phyloP scores from a whole-genome alignment of 305 asterid genomes.

The Fraxinus paxiana region DNA sequence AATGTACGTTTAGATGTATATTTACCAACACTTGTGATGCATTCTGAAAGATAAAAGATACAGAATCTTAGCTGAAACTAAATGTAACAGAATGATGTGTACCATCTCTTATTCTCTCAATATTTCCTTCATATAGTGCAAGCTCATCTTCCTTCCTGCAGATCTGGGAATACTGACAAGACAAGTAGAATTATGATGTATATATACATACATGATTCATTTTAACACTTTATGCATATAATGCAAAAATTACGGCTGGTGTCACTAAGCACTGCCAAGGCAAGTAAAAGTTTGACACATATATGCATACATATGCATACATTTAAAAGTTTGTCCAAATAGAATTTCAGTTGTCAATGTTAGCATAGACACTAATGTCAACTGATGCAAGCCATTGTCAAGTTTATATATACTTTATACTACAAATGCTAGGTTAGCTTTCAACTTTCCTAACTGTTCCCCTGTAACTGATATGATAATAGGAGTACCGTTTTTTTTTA shows the following conservation, averaged over 20 bases:
- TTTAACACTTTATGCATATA: not conserved
- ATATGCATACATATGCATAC: not conserved
- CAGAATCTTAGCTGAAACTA: not conserved
- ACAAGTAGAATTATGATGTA: constrained; percentile 11
- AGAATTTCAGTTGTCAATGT: not conserved
- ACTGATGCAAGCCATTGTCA: not conserved
- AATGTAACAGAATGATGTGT: not conserved
- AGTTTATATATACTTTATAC: not conserved
- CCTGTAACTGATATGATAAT: not conserved
- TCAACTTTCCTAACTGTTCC: not conserved
- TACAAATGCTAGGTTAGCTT: not conserved
- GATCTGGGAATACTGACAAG: constrained; percentile 31
- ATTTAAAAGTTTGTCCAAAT: not conserved
- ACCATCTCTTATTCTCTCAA: constrained; percentile 37
- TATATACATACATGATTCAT: not conserved
- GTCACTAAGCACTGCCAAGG: not conserved
- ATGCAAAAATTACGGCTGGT: not conserved
- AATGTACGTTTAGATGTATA: not conserved
- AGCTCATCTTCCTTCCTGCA: constrained; percentile 33
- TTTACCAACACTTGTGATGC: not conserved
- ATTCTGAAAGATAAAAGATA: not conserved
- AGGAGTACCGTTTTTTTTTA: not conserved
- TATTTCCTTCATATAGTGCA: constrained; percentile 29
- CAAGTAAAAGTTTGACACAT: not conserved
- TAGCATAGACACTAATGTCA: not conserved